Evolutionary conservation across 1,284 basidiomycete species (phyloP).

Genomic region (Marasmius fiardii): DNA sequence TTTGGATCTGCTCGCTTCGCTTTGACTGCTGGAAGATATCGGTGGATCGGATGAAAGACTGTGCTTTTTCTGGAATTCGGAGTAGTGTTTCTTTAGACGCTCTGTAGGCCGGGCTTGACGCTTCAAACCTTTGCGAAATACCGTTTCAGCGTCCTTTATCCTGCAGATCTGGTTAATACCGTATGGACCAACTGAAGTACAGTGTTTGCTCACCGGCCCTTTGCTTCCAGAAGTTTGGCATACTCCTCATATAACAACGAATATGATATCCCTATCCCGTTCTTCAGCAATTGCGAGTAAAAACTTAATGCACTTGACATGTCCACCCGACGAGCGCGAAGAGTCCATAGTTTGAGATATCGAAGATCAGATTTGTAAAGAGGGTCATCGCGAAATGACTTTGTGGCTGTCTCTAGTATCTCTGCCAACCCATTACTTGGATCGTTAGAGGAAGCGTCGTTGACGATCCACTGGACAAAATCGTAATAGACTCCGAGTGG

Average conservation of each 20-base stretch:
- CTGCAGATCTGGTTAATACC: conserved; percentile 32
- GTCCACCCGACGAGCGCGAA: conserved; percentile 72
- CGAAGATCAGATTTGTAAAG: conserved; percentile 84
- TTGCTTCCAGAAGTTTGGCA: conserved; percentile 69
- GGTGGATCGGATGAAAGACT: conserved; percentile 33
- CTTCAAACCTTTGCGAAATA: conserved; percentile 83
- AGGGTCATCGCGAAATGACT: conserved; percentile 76
- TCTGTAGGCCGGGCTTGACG: conserved; percentile 81
- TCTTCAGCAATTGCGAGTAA: conserved; percentile 73
- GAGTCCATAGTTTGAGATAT: conserved; percentile 87
- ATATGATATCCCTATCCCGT: conserved; percentile 77
- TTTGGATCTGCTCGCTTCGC: conserved; percentile 19
- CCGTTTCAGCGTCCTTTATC: conserved; percentile 74
- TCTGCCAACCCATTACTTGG: conserved; percentile 34
- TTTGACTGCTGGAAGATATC: conserved; percentile 52
- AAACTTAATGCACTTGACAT: conserved; percentile 55
- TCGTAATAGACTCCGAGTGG: conserved; percentile 63
- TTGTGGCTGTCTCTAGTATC: conserved; percentile 68
- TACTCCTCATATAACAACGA: conserved; percentile 86
- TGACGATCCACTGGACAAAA: conserved; percentile 70
- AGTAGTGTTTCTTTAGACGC: conserved; percentile 80
- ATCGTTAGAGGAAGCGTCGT: conserved; percentile 44
- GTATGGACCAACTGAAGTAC: not conserved
- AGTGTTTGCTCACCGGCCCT: conserved; percentile 58
- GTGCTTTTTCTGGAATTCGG: conserved; percentile 69